These are phyloP conservation scores for Rhizophora mangle DNA, from an alignment of 345 rosid genomes.

Conservation along the genomic window DNA sequence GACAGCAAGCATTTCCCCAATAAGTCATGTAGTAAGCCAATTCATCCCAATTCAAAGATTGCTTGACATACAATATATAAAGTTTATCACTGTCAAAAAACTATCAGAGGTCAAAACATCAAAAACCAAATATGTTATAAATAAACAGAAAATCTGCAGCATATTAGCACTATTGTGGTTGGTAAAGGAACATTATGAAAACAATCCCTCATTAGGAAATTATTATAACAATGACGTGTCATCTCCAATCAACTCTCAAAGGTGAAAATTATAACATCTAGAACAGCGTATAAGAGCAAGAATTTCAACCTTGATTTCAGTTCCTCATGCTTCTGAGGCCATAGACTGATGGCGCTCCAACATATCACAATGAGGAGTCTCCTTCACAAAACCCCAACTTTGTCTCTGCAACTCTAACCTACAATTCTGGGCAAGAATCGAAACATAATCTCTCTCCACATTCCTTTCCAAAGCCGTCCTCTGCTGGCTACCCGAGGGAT, in stretches of 20 bases:
- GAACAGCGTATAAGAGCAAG: background rate
- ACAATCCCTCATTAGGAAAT: slow-evolving; percentile 6
- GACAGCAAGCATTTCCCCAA: background rate
- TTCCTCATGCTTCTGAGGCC: slow-evolving; percentile 36
- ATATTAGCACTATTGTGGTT: background rate
- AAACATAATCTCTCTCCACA: slow-evolving; percentile 75
- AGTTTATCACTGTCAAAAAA: background rate
- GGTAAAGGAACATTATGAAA: background rate
- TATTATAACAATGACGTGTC: background rate
- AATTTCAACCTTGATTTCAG: slow-evolving; percentile 35
- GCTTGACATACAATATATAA: background rate
- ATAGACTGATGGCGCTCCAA: slow-evolving; percentile 47
- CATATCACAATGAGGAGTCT: slow-evolving; percentile 83
- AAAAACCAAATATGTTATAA: background rate
- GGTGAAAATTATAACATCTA: background rate
- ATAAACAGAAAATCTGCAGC: background rate
- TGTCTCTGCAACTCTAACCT: slow-evolving; percentile 76
- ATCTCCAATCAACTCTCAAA: background rate
- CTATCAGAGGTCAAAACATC: background rate
- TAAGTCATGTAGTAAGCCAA: background rate
- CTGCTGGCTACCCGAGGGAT: slow-evolving; percentile 46
- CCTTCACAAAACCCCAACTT: slow-evolving; percentile 88
- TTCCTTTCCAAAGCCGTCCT: slow-evolving; percentile 49
- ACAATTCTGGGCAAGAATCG: slow-evolving; percentile 70
- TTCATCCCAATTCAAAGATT: background rate